Evolutionary conservation across 106 monocot genomes (phyloP), one percentile per base, ranked within the genome.

Genomic region (Posidonia australis): DNA sequence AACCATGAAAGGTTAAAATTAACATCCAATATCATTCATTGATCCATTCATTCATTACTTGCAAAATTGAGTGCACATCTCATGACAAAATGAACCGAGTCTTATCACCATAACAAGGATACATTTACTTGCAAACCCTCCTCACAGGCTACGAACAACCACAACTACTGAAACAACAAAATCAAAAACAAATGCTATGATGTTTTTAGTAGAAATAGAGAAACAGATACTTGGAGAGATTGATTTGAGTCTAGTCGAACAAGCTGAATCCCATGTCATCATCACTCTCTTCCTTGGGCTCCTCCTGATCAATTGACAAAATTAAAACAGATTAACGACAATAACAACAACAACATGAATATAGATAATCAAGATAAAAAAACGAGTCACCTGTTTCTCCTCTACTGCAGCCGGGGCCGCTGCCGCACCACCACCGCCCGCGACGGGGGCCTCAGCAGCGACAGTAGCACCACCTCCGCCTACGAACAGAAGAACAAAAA

Each of bases 391-490:
- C 80, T 86, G 77, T 70, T 87, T 79, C 67, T 79, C 83, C 69
- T 83, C 83, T 0, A 57, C 71, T 2, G 68, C 65, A 23, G 81
- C 69, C 26, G 86, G 61, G 0, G 77, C 72, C 16, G 77, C 80
- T 24, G 77, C 62, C 2, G 66, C 77, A 31, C 76, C 79, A 30
- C 54, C 83, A 28, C 55, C 76, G 23, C 45, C 82, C 30, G 74
- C 71, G 51, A 60, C 60, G 25, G 73, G 68, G 5, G 87, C 68
- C 11, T 80, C 51, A 3, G 79, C 87, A 53, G 78, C 21, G 20
- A 74, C 76, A 0, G 82, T 80, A 57, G 69, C 83, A 67, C 72
- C 83, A 52, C 77, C 83, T 54, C 83, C 87, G 10, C 80, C 86
- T 82, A 63, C 19, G 70, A 12, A 31, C 1, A 13, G 13, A 14